Base-by-base conservation (phyloP, 1,284 basidiomycete species). In the Taiwanofungus camphoratus region DNA sequence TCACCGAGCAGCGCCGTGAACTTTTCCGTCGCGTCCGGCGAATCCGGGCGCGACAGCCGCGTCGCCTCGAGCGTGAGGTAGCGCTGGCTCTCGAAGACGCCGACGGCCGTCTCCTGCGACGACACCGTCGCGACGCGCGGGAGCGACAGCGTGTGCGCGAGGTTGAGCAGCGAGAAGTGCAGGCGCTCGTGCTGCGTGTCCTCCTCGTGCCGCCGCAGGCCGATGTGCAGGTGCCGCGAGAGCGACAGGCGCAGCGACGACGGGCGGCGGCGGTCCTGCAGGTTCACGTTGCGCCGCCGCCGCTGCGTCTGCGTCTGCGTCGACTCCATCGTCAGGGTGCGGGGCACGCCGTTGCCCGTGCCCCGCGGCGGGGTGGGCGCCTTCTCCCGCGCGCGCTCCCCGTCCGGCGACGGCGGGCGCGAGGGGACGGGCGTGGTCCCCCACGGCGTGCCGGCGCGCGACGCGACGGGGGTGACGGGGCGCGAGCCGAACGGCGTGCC, bases 51-150 rank as follows among this genome's bases (percentile, higher is more conserved):
- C n/a, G 66, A 60, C 24, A 79, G 62, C 33, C 71, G 67, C 8
- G 65, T 73, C 12, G 76, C 71, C 57, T 92, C 89, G 4, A 92
- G 66, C 50, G 90, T 79, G 55, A 90, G 71, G 58, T 91, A 92
- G 26, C 79, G 67, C 55, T 87, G 80, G 9, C 77, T 79, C 62
- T 92, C 89, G 52, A 91, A 91, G 7, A 89, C 78, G 0, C 88
- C 90, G 0, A 92, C 90, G 0, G 78, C 79, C 26, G 76, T 69
- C 57, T 88, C 78, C 37, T 32, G 41, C 9, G 48, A 40, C 4
- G 39, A 21, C 19, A 36, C 31, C 19, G 36, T 12, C 12, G 49
- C 43, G 1, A 50, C 44, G 22, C 48, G 49, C 35, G 53, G 44
- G 3, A 52, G 32, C 2, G 55, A 48, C 16, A 59, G 54, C 18